A percentile compares a stretch with the other conserved stretches of the same genome.
Evolutionary conservation across 192 early-diverging fungal species (phyloP).

Genomic region (Coemansia sp.): DNA sequence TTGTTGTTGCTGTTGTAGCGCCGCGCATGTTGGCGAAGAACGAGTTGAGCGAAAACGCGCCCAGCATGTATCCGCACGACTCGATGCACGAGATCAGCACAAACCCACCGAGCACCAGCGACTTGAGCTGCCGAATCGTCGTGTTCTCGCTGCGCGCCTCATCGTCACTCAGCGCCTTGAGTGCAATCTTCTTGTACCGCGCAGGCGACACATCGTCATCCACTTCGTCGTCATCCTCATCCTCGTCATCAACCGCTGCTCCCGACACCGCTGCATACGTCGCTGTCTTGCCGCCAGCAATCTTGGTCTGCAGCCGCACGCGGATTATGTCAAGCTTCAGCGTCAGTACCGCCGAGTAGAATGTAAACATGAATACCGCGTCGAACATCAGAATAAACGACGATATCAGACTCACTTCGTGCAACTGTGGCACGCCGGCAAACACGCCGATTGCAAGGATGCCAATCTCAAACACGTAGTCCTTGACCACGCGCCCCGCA

Average conservation of each 20-base stretch:
- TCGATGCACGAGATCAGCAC: slow-evolving; percentile 49
- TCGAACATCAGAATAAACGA: slow-evolving; percentile 83
- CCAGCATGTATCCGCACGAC: slow-evolving; percentile 46
- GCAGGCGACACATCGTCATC: slow-evolving; percentile 47
- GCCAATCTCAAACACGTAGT: slow-evolving; percentile 82
- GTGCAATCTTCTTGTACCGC: slow-evolving; percentile 59
- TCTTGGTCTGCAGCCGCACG: slow-evolving; percentile 47
- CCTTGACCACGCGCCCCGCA: slow-evolving; percentile 63
- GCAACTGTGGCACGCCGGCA: slow-evolving; percentile 71
- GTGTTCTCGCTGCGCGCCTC: slow-evolving; percentile 53
- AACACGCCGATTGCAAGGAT: slow-evolving; percentile 76
- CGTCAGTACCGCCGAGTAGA: slow-evolving; percentile 83
- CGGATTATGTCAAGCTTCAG: slow-evolving; percentile 80
- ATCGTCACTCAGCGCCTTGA: slow-evolving; percentile 64
- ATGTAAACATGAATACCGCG: slow-evolving; percentile 77
- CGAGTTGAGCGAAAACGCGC: slow-evolving; percentile 44
- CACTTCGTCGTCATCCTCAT: slow-evolving; percentile 24
- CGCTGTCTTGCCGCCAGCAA: slow-evolving; percentile 7
- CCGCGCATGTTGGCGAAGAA: slow-evolving; percentile 25
- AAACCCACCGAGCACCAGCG: slow-evolving; percentile 50
- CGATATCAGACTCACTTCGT: slow-evolving; percentile 80
- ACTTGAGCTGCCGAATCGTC: slow-evolving; percentile 51
- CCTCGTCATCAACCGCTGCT: not conserved
- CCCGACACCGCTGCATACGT: not conserved
- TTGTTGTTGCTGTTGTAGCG: not conserved